Evolutionary conservation across 495 filamentous ascomycete species (phyloP).

Genomic region (Delitschia confertaspora): DNA sequence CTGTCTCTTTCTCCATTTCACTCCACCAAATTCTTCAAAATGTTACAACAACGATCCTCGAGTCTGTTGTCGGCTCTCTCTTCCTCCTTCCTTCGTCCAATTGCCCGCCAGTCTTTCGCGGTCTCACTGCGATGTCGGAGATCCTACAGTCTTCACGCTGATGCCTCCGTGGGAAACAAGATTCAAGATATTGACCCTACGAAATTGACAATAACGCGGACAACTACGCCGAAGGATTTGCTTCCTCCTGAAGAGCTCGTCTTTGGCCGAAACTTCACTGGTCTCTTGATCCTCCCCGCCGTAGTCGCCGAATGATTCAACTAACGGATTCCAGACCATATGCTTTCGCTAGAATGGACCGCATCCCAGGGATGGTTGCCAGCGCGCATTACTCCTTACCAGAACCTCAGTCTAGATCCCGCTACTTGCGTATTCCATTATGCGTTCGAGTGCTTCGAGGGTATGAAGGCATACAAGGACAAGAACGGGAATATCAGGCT

Average conservation of each 20-base stretch:
- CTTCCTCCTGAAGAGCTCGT: slow-evolving; percentile 68
- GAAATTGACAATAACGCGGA: slow-evolving; percentile 66
- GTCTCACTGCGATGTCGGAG: slow-evolving; percentile 28
- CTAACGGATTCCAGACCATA: slow-evolving; percentile 61
- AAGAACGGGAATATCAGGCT: slow-evolving; percentile 61
- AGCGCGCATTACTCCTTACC: slow-evolving; percentile 81
- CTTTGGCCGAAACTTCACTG: slow-evolving; percentile 83
- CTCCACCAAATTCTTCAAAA: slow-evolving; percentile 3
- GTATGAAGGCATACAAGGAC: slow-evolving; percentile 97
- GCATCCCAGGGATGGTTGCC: slow-evolving; percentile 68
- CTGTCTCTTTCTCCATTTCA: neutral
- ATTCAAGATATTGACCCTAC: slow-evolving; percentile 60
- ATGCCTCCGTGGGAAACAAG: slow-evolving; percentile 24
- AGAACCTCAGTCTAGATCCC: slow-evolving; percentile 92
- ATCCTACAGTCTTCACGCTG: slow-evolving; percentile 32
- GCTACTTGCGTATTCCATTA: slow-evolving; percentile 98
- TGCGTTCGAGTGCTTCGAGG: slow-evolving; percentile 93
- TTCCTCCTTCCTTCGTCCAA: slow-evolving; percentile 9
- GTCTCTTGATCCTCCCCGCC: slow-evolving; percentile 36
- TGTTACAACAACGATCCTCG: slow-evolving; percentile 26
- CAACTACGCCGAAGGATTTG: slow-evolving; percentile 63
- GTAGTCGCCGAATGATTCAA: neutral
- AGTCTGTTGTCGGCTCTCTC: slow-evolving; percentile 16
- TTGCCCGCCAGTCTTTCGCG: slow-evolving; percentile 33
- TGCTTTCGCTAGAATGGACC: slow-evolving; percentile 94